phyloP scores from a whole-genome alignment of 192 early-diverging fungal species.

The Paraglomus occultum region DNA sequence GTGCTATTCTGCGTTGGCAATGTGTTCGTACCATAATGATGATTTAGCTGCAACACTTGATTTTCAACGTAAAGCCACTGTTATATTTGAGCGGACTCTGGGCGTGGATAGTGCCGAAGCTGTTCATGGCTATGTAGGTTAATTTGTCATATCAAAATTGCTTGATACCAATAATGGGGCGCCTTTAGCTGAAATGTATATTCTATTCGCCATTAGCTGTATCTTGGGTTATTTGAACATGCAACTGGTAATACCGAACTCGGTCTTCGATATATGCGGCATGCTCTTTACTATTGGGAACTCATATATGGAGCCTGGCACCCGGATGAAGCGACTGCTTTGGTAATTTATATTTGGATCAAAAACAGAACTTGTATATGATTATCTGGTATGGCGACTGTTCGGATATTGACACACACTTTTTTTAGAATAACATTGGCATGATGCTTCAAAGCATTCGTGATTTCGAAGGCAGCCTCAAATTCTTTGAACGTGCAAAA shows the following conservation, averaged over 20 bases:
- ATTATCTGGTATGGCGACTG: slow-evolving; percentile 27
- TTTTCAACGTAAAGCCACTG: slow-evolving; percentile 75
- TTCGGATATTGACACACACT: slow-evolving; percentile 2
- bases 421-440: slow-evolving; percentile 59
- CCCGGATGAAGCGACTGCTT: slow-evolving; percentile 84
- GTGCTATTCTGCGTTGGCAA: slow-evolving; percentile 77
- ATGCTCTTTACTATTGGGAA: slow-evolving; percentile 80
- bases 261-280: slow-evolving; percentile 77
- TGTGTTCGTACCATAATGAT: slow-evolving; percentile 74
- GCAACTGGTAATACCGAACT: slow-evolving; percentile 65
- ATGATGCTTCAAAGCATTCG: slow-evolving; percentile 73
- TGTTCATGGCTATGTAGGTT: slow-evolving; percentile 78
- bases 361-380: too few relatives aligned
- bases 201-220: slow-evolving; percentile 48
- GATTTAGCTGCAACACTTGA: slow-evolving; percentile 65
- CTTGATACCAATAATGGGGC: neutral
- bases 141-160: neutral
- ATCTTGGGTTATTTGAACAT: slow-evolving; percentile 90
- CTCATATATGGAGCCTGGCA: slow-evolving; percentile 73
- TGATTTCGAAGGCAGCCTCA: slow-evolving; percentile 55
- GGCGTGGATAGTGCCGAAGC: slow-evolving; percentile 89
- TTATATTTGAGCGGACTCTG: slow-evolving; percentile 78
- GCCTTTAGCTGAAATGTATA: slow-evolving; percentile 3
- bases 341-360: slow-evolving; percentile 46
- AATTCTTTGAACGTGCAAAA: slow-evolving; percentile 72